Percentiles rank a stretch among this genome's conserved stretches.
These are phyloP conservation scores for Ustilago hordei DNA, from an alignment of 1,284 basidiomycete species.

Conservation along the genomic window DNA sequence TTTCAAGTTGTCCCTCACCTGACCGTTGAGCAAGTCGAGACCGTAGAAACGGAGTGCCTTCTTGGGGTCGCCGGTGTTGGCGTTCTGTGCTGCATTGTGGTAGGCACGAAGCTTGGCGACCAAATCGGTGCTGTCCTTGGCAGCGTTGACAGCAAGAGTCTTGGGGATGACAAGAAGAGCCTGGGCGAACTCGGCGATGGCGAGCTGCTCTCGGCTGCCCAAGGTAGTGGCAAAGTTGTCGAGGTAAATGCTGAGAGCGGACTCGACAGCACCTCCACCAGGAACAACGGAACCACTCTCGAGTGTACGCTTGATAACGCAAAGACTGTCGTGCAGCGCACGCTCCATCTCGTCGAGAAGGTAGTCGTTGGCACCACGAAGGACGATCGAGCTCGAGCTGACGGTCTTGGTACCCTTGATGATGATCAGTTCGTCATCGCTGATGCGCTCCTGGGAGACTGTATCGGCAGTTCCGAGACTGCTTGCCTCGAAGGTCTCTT, in stretches of 20 bases:
- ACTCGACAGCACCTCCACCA: constrained; percentile 97
- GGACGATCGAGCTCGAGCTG: constrained; percentile 89
- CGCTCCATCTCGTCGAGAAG: constrained; percentile 99
- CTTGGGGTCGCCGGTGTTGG: constrained; percentile 91
- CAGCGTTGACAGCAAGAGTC: constrained; percentile 95
- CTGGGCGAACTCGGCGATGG: constrained; percentile 96
- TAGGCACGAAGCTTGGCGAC: constrained; percentile 97
- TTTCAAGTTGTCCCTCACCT: constrained; percentile 92
- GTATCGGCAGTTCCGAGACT: constrained; percentile 92
- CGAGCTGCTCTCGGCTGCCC: constrained; percentile 96
- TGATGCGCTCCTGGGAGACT: constrained; percentile 94
- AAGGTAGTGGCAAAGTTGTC: constrained; percentile 98
- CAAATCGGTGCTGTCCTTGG: constrained; percentile 97
- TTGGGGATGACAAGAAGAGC: constrained; percentile 93
- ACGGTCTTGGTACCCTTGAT: constrained; percentile 98
- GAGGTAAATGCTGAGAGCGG: constrained; percentile 94
- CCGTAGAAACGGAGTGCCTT: constrained; percentile 94
- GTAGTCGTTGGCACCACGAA: constrained; percentile 98
- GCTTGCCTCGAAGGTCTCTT: constrained; percentile 94
- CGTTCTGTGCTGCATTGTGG: constrained; percentile 90
- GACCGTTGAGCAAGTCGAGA: constrained; percentile 91
- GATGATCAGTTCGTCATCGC: constrained; percentile 98
- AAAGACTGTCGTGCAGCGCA: constrained; percentile 92
- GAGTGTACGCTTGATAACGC: constrained; percentile 94
- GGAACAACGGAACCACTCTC: constrained; percentile 97